Base-by-base conservation (phyloP, 2,329 filamentous ascomycete species). In the Rutstroemia sp. region DNA sequence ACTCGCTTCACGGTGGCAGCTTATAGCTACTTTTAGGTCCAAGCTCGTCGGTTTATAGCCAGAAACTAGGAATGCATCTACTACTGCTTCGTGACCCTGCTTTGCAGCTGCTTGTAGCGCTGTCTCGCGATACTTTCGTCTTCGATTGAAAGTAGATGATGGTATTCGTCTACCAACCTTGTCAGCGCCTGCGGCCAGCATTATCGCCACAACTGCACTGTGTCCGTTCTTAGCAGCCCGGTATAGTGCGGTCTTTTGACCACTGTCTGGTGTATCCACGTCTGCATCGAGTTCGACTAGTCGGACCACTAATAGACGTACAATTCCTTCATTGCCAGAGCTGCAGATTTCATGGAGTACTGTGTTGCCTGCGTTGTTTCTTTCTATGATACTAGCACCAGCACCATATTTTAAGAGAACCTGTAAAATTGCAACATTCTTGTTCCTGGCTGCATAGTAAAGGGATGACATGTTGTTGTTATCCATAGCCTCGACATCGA, bases 401-500 rank as follows among this genome's bases (percentile, higher is more conserved):
- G 51, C 44, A 49, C 30, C 48, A n/a, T 51, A 30, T 30, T 45
- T 47, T 42, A 60, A 5, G 34, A 60, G 56, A 19, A 50, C 50
- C 21, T 45, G 41, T n/a, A 56, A 51, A 25, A 57, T 47, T 0
- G 44, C 42, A 38, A 39, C 19, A 39, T 60, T 38, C 41, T 41
- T 58, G 5, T 14, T 42, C 44, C 17, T 55, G 2, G 45, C 55
- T 23, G 51, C 55, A 60, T 56, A 49, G 30, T 53, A 52, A 56
- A 61, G 59, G 17, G 57, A 37, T 19, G 59, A 45, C 55, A 37
- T 59, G 17, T 39, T 30, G 21, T 45, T n/a, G 2, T 50, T 17
- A 51, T 61, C 56, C 41, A 46, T 58, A 12, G 44, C 52, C 9
- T 61, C 47, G 1, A 49, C 41, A 46, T 60, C 49, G 14, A 60